These are phyloP conservation scores for Wilcoxina mikolae DNA, from an alignment of 495 filamentous ascomycete genomes.

Conservation along the genomic window DNA sequence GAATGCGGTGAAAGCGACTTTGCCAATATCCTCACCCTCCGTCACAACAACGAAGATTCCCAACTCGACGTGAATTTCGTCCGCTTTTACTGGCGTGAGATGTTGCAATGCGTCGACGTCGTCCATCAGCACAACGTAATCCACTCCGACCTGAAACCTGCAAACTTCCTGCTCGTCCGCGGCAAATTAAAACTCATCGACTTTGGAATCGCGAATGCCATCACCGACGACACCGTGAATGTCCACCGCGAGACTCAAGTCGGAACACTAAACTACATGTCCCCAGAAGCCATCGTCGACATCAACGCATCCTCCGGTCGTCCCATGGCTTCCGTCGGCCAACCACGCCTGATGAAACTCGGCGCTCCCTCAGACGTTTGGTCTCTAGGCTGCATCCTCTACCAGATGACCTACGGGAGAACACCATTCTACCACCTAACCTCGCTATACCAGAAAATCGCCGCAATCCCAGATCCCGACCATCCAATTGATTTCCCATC, in stretches of 20 bases:
- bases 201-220: conserved; percentile 95
- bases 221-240: conserved; percentile 91
- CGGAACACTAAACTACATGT: conserved; percentile 98
- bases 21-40: conserved; percentile 64
- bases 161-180: conserved; percentile 81
- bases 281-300: conserved; percentile 81
- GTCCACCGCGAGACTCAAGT: conserved; percentile 91
- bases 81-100: conserved; percentile 97
- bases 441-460: conserved; percentile 56
- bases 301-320: conserved; percentile 41
- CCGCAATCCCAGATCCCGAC: conserved; percentile 79
- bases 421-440: conserved; percentile 86
- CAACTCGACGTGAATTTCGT: conserved; percentile 75
- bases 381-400: conserved; percentile 90
- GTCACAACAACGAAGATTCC: conserved; percentile 56
- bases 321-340: conserved; percentile 21
- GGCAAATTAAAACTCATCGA: conserved; percentile 78
- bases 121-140: conserved; percentile 84
- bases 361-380: conserved; percentile 93
- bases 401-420: conserved; percentile 90
- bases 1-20: conserved; percentile 95
- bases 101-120: conserved; percentile 86
- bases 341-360: conserved; percentile 65
- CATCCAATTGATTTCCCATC: conserved; percentile 70
- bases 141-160: conserved; percentile 90